Evolutionary conservation across 495 filamentous ascomycete species (phyloP).

Genomic region (Aspergillus homomorphus): DNA sequence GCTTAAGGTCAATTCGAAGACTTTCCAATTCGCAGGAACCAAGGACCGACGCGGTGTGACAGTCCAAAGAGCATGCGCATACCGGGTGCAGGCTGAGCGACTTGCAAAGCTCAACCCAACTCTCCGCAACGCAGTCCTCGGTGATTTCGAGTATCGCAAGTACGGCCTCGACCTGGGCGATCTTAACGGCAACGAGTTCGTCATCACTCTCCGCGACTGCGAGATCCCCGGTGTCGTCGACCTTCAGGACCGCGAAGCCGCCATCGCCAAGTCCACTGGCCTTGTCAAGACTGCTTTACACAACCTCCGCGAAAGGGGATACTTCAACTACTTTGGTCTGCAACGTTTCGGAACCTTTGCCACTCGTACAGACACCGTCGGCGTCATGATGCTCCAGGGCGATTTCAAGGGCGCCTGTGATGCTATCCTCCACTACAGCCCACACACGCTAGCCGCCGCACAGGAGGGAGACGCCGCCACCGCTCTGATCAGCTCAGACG

Average conservation of each 20-base stretch:
- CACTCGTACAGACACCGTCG: conserved; percentile 76
- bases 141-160: conserved; percentile 71
- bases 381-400: conserved; percentile 75
- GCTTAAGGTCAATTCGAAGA: conserved; percentile 62
- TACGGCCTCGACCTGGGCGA: conserved; percentile 76
- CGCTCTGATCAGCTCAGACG: conserved; percentile 60
- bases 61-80: conserved; percentile 75
- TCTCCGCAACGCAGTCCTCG: conserved; percentile 63
- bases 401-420: conserved; percentile 77
- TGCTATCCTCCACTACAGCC: conserved; percentile 63
- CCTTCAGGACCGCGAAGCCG: conserved; percentile 35
- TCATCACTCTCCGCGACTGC: conserved; percentile 83
- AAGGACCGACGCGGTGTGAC: conserved; percentile 92
- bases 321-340: conserved; percentile 94
- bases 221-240: conserved; percentile 52
- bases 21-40: conserved; percentile 84
- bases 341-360: conserved; percentile 89
- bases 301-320: conserved; percentile 62
- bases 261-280: conserved; percentile 41
- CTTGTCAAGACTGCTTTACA: conserved; percentile 55
- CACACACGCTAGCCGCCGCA: conserved; percentile 49
- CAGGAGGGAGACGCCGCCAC: conserved; percentile 34
- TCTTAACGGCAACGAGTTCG: conserved; percentile 83
- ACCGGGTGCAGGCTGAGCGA: conserved; percentile 58
- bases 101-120: conserved; percentile 60